Evolutionary conservation across 2,329 filamentous ascomycete species (phyloP).

Genomic region (Exophiala sideris): DNA sequence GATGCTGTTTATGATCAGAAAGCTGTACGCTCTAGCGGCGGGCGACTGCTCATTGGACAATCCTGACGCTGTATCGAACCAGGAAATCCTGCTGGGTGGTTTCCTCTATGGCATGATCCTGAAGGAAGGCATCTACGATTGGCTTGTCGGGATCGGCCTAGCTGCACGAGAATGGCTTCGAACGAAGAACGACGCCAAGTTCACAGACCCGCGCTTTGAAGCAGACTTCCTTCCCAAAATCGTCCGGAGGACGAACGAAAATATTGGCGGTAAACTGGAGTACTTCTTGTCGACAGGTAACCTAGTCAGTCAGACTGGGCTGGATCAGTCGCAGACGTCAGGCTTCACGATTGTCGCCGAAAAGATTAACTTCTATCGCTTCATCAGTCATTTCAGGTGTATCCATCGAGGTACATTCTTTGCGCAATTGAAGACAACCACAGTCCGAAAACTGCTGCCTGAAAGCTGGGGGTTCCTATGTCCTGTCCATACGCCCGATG

Average conservation of each 20-base stretch:
- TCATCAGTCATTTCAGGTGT: conserved; percentile 99
- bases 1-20: conserved; percentile 92
- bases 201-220: conserved; percentile 72
- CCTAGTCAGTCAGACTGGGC: conserved; percentile 80
- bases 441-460: conserved; percentile 88
- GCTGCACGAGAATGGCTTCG: conserved; percentile 55
- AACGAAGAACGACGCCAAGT: conserved; percentile 53
- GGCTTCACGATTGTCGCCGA: conserved; percentile 96
- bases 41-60: conserved; percentile 93
- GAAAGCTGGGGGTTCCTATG: conserved; percentile 99
- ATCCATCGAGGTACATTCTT: conserved; percentile 99
- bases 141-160: conserved; percentile 64
- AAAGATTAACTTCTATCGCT: conserved; percentile 98
- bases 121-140: conserved; percentile 91
- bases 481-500: conserved; percentile 95
- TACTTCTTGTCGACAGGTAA: conserved; percentile 98
- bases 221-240: conserved; percentile 77
- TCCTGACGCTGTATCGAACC: conserved; percentile 92
- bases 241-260: conserved; percentile 78
- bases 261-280: conserved; percentile 79
- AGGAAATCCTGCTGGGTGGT: conserved; percentile 89
- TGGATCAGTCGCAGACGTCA: conserved; percentile 91
- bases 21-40: conserved; percentile 87
- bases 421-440: conserved; percentile 93
- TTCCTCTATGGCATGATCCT: conserved; percentile 93